Conservation (phyloP, 2,329 filamentous ascomycete genomes). For the Dothidotthia symphoricarpi region DNA sequence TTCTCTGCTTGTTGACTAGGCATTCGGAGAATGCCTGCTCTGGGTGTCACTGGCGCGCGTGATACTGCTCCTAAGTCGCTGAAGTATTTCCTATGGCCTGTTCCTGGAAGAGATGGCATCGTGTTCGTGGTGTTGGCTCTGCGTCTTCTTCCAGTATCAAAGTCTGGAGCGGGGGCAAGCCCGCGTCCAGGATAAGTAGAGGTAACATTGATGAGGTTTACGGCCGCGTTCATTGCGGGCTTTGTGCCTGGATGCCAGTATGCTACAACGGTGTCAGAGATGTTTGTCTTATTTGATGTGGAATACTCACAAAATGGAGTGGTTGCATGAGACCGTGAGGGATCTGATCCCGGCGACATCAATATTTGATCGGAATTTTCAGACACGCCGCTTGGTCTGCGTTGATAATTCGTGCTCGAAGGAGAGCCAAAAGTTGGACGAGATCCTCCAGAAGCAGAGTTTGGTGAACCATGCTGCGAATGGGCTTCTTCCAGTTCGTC, state of each 20-base stretch:
- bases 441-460: slow-evolving; percentile 54
- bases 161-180: slow-evolving; percentile 37
- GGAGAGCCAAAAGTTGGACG: slow-evolving; percentile 35
- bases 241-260: slow-evolving; percentile 30
- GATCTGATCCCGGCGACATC: slow-evolving; percentile 34
- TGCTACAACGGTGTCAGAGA: slow-evolving; percentile 15
- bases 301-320: slow-evolving; percentile 25
- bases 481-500: slow-evolving; percentile 74
- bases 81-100: slow-evolving; percentile 32
- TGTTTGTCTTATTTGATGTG: background rate
- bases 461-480: slow-evolving; percentile 66
- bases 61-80: slow-evolving; percentile 30
- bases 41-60: slow-evolving; percentile 32
- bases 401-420: slow-evolving; percentile 21
- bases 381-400: slow-evolving; percentile 39
- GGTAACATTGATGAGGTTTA: slow-evolving; percentile 30
- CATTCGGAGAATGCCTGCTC: slow-evolving; percentile 60
- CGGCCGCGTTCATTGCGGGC: slow-evolving; percentile 28
- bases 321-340: slow-evolving; percentile 21
- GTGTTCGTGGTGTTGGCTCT: slow-evolving; percentile 35
- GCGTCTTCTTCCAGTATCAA: slow-evolving; percentile 36
- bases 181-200: slow-evolving; percentile 21
- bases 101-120: slow-evolving; percentile 33
- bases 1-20: slow-evolving; percentile 72
- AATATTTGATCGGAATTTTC: slow-evolving; percentile 38